These are phyloP conservation scores for Solanum pennellii DNA, from an alignment of 257 asterid species.

Conservation along the genomic window DNA sequence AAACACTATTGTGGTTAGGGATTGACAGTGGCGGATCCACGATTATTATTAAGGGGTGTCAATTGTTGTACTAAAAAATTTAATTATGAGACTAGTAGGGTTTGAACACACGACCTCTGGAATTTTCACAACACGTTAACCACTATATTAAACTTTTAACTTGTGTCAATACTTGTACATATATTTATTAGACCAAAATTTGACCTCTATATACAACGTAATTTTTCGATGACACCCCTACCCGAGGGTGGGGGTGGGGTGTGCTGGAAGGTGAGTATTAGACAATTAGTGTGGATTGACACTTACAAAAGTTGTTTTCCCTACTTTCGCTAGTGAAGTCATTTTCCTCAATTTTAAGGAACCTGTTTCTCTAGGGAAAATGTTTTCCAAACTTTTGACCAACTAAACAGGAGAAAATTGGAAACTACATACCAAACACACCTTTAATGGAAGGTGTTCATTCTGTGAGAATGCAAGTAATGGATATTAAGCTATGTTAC, in stretches of 20 bases:
- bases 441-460: not conserved
- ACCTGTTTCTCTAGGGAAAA: not conserved
- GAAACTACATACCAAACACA: not conserved
- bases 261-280: not conserved
- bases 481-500: not conserved
- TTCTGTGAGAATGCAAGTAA: not conserved
- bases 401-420: not conserved
- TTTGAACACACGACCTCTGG: not conserved
- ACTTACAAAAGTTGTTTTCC: not conserved
- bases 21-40: not conserved
- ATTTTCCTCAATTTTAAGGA: not conserved
- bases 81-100: not conserved
- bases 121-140: not conserved
- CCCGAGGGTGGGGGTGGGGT: not conserved
- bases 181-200: not conserved
- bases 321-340: not conserved
- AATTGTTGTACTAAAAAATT: not conserved
- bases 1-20: not conserved
- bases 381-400: not conserved
- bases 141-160: not conserved
- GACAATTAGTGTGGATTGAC: not conserved
- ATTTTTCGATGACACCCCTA: not conserved
- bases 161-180: not conserved
- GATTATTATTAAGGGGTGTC: not conserved
- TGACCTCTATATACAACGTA: no score